phyloP scores from a whole-genome alignment of 768 basidiomycete genomes.

The Kwoniella sp. region DNA sequence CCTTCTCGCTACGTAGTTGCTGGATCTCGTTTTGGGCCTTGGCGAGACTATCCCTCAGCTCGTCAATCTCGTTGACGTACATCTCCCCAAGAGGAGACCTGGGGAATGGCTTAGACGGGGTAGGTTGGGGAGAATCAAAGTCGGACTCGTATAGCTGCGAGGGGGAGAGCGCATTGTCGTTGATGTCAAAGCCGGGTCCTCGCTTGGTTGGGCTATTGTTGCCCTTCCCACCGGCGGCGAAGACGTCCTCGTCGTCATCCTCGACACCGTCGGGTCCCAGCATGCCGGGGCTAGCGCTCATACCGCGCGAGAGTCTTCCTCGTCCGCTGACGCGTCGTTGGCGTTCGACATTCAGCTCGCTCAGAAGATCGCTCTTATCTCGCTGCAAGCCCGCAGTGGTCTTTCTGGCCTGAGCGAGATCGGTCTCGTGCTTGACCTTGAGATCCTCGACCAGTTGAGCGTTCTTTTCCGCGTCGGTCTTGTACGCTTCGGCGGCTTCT shows the following conservation, averaged over 20 bases:
- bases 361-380: constrained; percentile 88
- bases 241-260: constrained; percentile 49
- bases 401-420: constrained; percentile 84
- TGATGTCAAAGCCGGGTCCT: constrained; percentile 47
- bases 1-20: constrained; percentile 23
- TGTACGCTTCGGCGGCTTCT: constrained; percentile 74
- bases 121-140: constrained; percentile 46
- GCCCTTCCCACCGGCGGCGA: constrained; percentile 43
- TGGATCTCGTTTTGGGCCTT: constrained; percentile 42
- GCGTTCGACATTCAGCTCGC: constrained; percentile 60
- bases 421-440: constrained; percentile 88
- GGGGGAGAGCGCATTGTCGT: constrained; percentile 45
- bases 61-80: constrained; percentile 44
- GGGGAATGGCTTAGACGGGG: constrained; percentile 37
- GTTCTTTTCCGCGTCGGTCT: constrained; percentile 76
- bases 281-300: constrained; percentile 35
- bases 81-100: constrained; percentile 45
- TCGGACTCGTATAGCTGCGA: constrained; percentile 44
- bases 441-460: constrained; percentile 63
- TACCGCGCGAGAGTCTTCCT: constrained; percentile 26
- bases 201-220: constrained; percentile 39
- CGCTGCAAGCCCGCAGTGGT: constrained; percentile 79
- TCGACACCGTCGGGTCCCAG: constrained; percentile 33
- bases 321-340: constrained; percentile 28
- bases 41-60: constrained; percentile 37